Percentiles rank a stretch among this genome's conserved stretches.
phyloP scores from a whole-genome alignment of 2,329 filamentous ascomycete genomes.

The Penicillium sp. region DNA sequence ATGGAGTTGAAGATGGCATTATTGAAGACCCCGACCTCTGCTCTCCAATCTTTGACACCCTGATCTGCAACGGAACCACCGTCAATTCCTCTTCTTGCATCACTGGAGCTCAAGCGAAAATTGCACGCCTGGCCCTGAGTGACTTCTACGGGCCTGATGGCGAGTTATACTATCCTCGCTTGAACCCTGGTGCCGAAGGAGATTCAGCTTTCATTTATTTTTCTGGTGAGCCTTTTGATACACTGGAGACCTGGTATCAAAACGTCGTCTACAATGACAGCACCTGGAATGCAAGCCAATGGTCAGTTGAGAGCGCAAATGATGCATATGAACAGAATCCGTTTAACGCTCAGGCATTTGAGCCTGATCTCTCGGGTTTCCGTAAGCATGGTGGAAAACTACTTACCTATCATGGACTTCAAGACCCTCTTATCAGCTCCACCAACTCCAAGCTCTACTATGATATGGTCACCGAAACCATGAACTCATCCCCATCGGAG shows the following conservation, averaged over 20 bases:
- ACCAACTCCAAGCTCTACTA: slow-evolving; percentile 57
- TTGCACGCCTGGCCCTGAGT: slow-evolving; percentile 10
- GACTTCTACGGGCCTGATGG: slow-evolving; percentile 13
- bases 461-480: slow-evolving; percentile 43
- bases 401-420: slow-evolving; percentile 40
- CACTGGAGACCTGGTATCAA: no score
- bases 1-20: slow-evolving; percentile 12
- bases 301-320: no score
- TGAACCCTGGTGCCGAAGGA: no score
- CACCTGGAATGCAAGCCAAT: no score
- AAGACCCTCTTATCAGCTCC: slow-evolving; percentile 55
- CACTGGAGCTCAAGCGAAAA: background rate
- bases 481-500: slow-evolving; percentile 33
- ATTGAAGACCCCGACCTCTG: slow-evolving; percentile 21
- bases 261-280: no score
- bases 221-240: no score
- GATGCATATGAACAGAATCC: slow-evolving; percentile 32
- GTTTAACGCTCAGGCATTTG: slow-evolving; percentile 29
- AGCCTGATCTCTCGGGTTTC: slow-evolving; percentile 48
- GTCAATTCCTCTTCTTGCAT: slow-evolving; percentile 16
- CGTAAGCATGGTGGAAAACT: slow-evolving; percentile 43
- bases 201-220: no score
- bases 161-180: slow-evolving; percentile 25
- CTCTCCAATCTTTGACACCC: background rate
- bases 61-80: slow-evolving; percentile 1